Conservation (phyloP, 306 rosid species). For the Glycine latifolia region DNA sequence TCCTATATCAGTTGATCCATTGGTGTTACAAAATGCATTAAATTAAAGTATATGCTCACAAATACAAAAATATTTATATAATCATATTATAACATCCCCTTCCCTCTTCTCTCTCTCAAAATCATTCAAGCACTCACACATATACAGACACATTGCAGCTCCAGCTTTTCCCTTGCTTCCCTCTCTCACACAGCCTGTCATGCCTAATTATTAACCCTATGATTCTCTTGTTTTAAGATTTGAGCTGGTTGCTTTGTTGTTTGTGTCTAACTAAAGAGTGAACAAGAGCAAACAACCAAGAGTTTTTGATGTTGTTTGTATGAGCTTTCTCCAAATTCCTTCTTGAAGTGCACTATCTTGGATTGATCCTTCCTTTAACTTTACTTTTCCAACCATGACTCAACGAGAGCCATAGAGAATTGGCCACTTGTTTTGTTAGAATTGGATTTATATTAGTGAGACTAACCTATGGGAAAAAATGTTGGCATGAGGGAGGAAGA, state of each 20-base stretch:
- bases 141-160: slow-evolving; percentile 57
- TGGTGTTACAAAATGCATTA: slow-evolving; percentile 34
- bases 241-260: slow-evolving; percentile 55
- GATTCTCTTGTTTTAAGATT: slow-evolving; percentile 48
- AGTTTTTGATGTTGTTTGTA: slow-evolving; percentile 62
- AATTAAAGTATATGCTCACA: slow-evolving; percentile 31
- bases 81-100: slow-evolving; percentile 7
- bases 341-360: slow-evolving; percentile 45
- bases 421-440: slow-evolving; percentile 30
- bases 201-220: slow-evolving; percentile 74
- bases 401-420: slow-evolving; percentile 38
- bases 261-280: slow-evolving; percentile 54
- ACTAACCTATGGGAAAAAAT: slow-evolving; percentile 50
- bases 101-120: slow-evolving; percentile 44
- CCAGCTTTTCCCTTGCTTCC: slow-evolving; percentile 64
- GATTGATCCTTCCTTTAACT: slow-evolving; percentile 62
- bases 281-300: slow-evolving; percentile 41
- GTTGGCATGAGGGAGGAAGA: slow-evolving; percentile 57
- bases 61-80: slow-evolving; percentile 40
- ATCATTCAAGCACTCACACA: slow-evolving; percentile 57
- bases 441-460: slow-evolving; percentile 30
- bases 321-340: slow-evolving; percentile 57
- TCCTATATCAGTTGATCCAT: no score
- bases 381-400: slow-evolving; percentile 42
- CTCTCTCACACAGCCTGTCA: slow-evolving; percentile 95